Evolutionary conservation across 441 rosid genomes (phyloP), one percentile per base, ranked within the genome.

Genomic region (Pelargonium fulgidum): DNA sequence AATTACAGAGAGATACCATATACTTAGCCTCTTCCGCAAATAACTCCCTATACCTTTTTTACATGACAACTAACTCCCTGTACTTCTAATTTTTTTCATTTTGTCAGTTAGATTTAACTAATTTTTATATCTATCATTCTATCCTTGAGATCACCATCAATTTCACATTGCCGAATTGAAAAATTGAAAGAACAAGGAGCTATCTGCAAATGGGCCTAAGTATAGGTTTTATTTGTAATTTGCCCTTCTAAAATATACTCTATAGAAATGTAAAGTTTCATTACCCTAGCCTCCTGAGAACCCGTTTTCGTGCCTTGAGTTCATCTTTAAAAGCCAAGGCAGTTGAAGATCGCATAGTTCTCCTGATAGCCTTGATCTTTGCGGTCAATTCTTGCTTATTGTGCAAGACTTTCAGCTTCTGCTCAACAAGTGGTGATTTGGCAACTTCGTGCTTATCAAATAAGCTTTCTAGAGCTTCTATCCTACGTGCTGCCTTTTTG

Each of bases 311-410:
- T 47, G 98, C 97, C 82, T 89, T 94, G 16, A 94, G 98, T 78
- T 94, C 99, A 77, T 92, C 99, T 81, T 94, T 92, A 76, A 94
- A 94, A 20, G 96, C 99, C 85, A 94, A 82, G 24, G 82, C 77
- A 48, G 93, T 80, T 72, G 97, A 88, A 69, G 88, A 86, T 63
- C 90, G 86, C 84, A 86, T 85, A 47, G 83, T 76, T 81, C 83
- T 94, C 85, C 81, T 94, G 73, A 90, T 83, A 68, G 90, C 84
- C 79, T 86, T 94, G 73, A 94, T 86, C 82, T 84, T 91, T 65
- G 95, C 81, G 0, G 78, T 82, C 77, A 94, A 74, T 77, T 87
- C 96, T 83, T 88, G 86, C 82, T 91, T 94, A 76, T 72, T 83
- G 81, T 86, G 87, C 45, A 91, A 79, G 64, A 90, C 88, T 78